Conservation (phyloP, 1,284 basidiomycete species). For the Phylloboletellus chloephorus region DNA sequence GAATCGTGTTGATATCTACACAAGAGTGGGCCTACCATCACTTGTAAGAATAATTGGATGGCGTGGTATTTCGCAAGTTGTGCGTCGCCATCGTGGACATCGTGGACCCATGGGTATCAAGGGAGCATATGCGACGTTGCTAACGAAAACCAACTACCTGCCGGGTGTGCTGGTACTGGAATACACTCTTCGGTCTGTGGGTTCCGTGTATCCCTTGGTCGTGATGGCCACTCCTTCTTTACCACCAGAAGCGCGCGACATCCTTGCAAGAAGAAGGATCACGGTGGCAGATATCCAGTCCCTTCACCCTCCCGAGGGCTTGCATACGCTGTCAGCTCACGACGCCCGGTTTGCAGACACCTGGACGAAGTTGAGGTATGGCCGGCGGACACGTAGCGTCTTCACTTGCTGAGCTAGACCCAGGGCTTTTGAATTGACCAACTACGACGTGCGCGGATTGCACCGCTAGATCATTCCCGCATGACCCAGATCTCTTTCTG, state of each 20-base stretch:
- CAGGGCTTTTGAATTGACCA: conserved; percentile 70
- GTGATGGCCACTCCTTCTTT: conserved; percentile 73
- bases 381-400: background rate
- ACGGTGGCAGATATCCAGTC: conserved; percentile 53
- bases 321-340: conserved; percentile 44
- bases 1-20: too few species aligned
- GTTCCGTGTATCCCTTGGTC: conserved; percentile 74
- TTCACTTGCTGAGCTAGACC: conserved; percentile 2
- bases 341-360: conserved; percentile 78
- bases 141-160: conserved; percentile 67
- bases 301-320: conserved; percentile 51
- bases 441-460: conserved; percentile 62
- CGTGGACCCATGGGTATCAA: conserved; percentile 33
- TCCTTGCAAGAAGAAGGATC: conserved; percentile 55
- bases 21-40: too few species aligned
- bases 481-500: conserved; percentile 2
- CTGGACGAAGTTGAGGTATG: conserved; percentile 85
- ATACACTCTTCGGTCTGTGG: conserved; percentile 56
- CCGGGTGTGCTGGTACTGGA: conserved; percentile 72
- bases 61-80: too few species aligned
- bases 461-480: background rate
- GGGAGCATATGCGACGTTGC: conserved; percentile 56
- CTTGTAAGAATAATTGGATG: too few species aligned
- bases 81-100: too few species aligned
- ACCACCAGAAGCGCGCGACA: conserved; percentile 46